Percentiles rank a stretch among this genome's conserved stretches.
These are phyloP conservation scores for Backusella westeae DNA, from an alignment of 192 early-diverging fungal species.

Conservation along the genomic window DNA sequence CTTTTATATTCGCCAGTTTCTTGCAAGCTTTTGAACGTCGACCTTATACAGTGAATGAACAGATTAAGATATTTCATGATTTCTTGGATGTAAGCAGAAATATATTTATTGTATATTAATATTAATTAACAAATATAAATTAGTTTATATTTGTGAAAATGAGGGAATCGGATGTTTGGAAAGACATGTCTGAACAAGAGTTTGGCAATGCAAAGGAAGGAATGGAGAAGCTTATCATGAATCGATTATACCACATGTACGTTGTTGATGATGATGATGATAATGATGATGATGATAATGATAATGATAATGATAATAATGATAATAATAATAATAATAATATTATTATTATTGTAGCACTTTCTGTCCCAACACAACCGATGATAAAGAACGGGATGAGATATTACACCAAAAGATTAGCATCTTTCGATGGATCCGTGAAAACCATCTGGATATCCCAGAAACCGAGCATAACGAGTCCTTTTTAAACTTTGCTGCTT, in stretches of 20 bases:
- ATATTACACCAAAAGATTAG: conserved; percentile 75
- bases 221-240: conserved; percentile 87
- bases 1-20: conserved; percentile 45
- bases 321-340: no score
- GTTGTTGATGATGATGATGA: conserved; percentile 12
- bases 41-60: conserved; percentile 72
- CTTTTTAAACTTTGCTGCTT: conserved; percentile 65
- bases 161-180: conserved; percentile 70
- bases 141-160: conserved; percentile 71
- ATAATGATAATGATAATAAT: not conserved
- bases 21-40: conserved; percentile 68
- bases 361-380: conserved; percentile 71
- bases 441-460: conserved; percentile 73
- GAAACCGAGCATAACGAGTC: conserved; percentile 57
- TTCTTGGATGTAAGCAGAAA: conserved; percentile 50
- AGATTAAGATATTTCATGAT: conserved; percentile 76
- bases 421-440: conserved; percentile 72
- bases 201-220: conserved; percentile 81
- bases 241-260: conserved; percentile 61
- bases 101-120: not conserved
- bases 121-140: not conserved
- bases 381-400: conserved; percentile 76
- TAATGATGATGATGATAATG: not conserved
- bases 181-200: conserved; percentile 56
- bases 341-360: conserved; percentile 51